phyloP scores from a whole-genome alignment of 2,329 filamentous ascomycete species.

The Trichoderma citrinoviride region DNA sequence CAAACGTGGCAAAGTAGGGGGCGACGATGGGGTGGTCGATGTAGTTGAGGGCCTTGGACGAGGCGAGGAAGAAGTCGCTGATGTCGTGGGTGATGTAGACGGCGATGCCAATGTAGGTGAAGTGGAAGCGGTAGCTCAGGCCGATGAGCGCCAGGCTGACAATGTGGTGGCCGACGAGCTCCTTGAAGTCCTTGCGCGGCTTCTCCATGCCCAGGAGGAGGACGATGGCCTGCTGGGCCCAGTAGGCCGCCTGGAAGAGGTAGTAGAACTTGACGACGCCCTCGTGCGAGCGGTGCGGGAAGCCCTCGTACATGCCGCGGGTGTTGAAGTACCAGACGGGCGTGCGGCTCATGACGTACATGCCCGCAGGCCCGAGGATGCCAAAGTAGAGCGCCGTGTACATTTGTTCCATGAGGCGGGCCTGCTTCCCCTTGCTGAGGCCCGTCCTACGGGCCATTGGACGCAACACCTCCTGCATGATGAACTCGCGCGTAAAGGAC shows the following conservation, averaged over 20 bases:
- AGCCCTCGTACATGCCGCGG: slow-evolving; percentile 81
- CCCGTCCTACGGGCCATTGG: slow-evolving; percentile 70
- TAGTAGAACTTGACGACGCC: slow-evolving; percentile 92
- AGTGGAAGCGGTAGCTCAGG: slow-evolving; percentile 92
- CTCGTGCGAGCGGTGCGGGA: slow-evolving; percentile 79
- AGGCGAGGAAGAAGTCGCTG: slow-evolving; percentile 92
- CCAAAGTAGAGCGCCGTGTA: slow-evolving; percentile 92
- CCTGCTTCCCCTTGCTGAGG: slow-evolving; percentile 75
- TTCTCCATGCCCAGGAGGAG: slow-evolving; percentile 85
- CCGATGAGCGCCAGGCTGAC: slow-evolving; percentile 81
- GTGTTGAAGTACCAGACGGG: slow-evolving; percentile 97
- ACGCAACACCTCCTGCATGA: slow-evolving; percentile 86
- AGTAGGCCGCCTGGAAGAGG: slow-evolving; percentile 89
- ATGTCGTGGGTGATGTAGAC: slow-evolving; percentile 96
- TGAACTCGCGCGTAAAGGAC: slow-evolving; percentile 90
- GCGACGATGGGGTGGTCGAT: slow-evolving; percentile 74
- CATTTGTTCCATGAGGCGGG: slow-evolving; percentile 92
- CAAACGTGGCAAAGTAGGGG: slow-evolving; percentile 82
- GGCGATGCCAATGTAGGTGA: slow-evolving; percentile 89
- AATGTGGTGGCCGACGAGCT: slow-evolving; percentile 87
- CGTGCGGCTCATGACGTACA: slow-evolving; percentile 90
- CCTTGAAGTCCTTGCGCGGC: slow-evolving; percentile 91
- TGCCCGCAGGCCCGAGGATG: slow-evolving; percentile 74
- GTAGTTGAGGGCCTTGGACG: slow-evolving; percentile 90
- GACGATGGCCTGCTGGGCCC: slow-evolving; percentile 91